phyloP scores from a whole-genome alignment of 1,284 basidiomycete species.

The Heterobasidion occidentale region DNA sequence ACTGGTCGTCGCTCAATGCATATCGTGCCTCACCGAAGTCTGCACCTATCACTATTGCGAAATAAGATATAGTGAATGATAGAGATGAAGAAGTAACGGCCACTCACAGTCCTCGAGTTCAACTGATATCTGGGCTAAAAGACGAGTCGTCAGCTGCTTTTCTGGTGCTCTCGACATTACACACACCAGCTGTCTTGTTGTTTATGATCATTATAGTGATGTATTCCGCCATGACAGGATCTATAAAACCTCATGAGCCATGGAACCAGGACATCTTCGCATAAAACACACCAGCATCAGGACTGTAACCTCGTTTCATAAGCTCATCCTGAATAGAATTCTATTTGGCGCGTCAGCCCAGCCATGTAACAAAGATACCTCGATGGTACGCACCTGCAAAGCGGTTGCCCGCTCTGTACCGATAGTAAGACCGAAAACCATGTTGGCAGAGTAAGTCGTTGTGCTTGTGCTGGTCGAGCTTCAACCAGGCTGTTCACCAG shows the following conservation, averaged over 20 bases:
- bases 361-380: not conserved
- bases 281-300: slow-evolving; percentile 58
- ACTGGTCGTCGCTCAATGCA: slow-evolving; percentile 5
- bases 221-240: slow-evolving; percentile 87
- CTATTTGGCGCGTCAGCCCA: slow-evolving; percentile 29
- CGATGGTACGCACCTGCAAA: slow-evolving; percentile 47
- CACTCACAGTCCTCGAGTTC: slow-evolving; percentile 77
- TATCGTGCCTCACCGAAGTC: slow-evolving; percentile 52
- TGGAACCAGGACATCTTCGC: not conserved
- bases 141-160: slow-evolving; percentile 10
- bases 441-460: slow-evolving; percentile 18
- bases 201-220: slow-evolving; percentile 91
- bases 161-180: not conserved
- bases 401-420: slow-evolving; percentile 68
- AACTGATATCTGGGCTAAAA: slow-evolving; percentile 67
- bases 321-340: slow-evolving; percentile 79
- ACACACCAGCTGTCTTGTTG: slow-evolving; percentile 73
- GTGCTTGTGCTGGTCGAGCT: not conserved
- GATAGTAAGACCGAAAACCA: slow-evolving; percentile 73
- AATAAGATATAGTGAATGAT: slow-evolving; percentile 12
- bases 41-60: slow-evolving; percentile 60
- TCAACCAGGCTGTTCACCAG: not conserved
- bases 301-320: slow-evolving; percentile 64
- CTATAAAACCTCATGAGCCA: slow-evolving; percentile 26
- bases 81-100: slow-evolving; percentile 7